Evolutionary conservation across 1,139 yeast species (phyloP).

Genomic region (Arxiozyma telluris): DNA sequence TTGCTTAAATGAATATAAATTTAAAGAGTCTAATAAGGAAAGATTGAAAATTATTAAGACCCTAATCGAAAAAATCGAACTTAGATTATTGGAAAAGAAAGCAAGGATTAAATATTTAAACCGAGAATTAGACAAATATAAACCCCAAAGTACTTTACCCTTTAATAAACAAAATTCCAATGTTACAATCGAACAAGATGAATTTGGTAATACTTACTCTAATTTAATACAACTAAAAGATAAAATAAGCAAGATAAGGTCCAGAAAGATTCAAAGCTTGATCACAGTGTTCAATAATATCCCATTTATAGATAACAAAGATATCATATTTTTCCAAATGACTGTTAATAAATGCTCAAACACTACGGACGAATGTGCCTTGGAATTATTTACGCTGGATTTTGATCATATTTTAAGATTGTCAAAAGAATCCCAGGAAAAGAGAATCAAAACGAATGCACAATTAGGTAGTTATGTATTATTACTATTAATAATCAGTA

Average conservation of each 20-base stretch:
- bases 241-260: conserved; percentile 11
- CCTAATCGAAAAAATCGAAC: background rate
- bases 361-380: background rate
- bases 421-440: conserved; percentile 1
- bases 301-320: background rate
- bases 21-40: conserved; percentile 5
- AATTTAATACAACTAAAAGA: conserved; percentile 17
- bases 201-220: conserved; percentile 24
- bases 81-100: background rate
- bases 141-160: background rate
- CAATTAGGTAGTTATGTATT: conserved; percentile 25
- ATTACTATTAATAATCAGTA: conserved; percentile 18
- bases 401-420: background rate
- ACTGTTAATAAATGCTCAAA: background rate
- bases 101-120: background rate
- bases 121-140: background rate
- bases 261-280: conserved; percentile 17
- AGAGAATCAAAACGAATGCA: conserved; percentile 11
- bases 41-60: background rate
- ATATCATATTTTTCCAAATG: background rate
- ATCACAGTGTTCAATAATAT: conserved; percentile 8
- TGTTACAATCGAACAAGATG: conserved; percentile 12
- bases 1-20: conserved; percentile 1
- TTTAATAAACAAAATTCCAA: background rate
- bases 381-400: background rate